These are phyloP conservation scores for Saccharomyces hybrid DNA, from an alignment of 1,139 yeast genomes.

Conservation along the genomic window DNA sequence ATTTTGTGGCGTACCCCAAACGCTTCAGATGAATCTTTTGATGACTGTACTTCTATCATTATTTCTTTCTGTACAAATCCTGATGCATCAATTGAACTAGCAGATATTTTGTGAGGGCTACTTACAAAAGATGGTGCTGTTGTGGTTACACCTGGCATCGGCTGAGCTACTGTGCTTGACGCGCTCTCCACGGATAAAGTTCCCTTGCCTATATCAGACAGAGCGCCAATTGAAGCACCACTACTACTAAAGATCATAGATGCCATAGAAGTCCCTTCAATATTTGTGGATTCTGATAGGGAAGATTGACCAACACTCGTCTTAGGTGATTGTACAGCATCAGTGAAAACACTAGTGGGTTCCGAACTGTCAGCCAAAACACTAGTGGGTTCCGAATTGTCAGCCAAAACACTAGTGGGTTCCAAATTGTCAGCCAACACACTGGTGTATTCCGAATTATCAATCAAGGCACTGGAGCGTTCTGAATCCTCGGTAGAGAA, in stretches of 20 bases:
- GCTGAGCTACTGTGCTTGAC: not conserved
- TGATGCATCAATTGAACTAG: not conserved
- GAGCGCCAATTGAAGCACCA: not conserved
- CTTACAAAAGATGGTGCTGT: not conserved
- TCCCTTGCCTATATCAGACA: not conserved
- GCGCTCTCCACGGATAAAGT: not conserved
- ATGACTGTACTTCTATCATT: not conserved
- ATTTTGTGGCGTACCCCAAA: not conserved
- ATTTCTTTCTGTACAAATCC: not conserved
- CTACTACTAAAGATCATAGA: not conserved
- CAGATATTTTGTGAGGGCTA: not conserved
- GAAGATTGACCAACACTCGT: not conserved
- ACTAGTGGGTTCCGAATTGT: not conserved
- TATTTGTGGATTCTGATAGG: not conserved
- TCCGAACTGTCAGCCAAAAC: not conserved
- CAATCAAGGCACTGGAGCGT: not conserved
- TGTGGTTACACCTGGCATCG: not conserved
- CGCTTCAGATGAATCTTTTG: not conserved
- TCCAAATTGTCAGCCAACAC: not conserved
- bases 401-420: not conserved
- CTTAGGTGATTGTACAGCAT: not conserved
- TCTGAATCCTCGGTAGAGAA: too few species aligned
- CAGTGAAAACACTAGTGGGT: not conserved
- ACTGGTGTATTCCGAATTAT: not conserved
- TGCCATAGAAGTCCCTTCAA: not conserved